Conservation (phyloP, 139 green algal species). For the Asterochloris sp. region DNA sequence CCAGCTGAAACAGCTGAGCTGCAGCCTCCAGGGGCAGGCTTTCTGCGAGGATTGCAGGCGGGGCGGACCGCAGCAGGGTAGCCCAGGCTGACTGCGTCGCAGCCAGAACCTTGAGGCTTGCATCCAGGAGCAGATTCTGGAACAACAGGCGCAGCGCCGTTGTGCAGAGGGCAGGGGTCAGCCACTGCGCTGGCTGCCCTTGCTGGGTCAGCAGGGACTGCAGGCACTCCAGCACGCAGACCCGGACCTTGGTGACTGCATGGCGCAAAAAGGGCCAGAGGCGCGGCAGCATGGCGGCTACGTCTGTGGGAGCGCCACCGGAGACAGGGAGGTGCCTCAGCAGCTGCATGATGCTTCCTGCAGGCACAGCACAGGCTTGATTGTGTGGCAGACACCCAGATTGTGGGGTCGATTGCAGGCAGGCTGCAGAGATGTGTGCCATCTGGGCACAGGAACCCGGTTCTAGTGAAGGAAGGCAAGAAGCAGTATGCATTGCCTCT, state of each 20-base stretch:
- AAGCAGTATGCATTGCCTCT: too few relatives aligned
- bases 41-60: background rate
- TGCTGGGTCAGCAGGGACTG: conserved; percentile 36
- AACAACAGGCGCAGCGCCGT: conserved; percentile 53
- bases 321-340: conserved; percentile 65
- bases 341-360: conserved; percentile 65
- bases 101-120: conserved; percentile 39
- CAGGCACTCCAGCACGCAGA: conserved; percentile 60
- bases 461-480: too few relatives aligned
- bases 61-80: conserved; percentile 40
- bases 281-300: conserved; percentile 43
- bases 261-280: conserved; percentile 85
- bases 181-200: background rate
- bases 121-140: conserved; percentile 79
- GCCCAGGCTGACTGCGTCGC: conserved; percentile 54
- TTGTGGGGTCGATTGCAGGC: too few relatives aligned
- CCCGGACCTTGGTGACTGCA: conserved; percentile 66
- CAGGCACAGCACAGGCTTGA: background rate
- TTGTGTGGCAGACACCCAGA: too few relatives aligned
- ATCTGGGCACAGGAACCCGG: too few relatives aligned
- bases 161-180: conserved; percentile 1
- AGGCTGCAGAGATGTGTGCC: too few relatives aligned
- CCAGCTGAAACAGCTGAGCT: conserved; percentile 30
- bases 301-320: too few relatives aligned
- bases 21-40: conserved; percentile 8